Evolutionary conservation across 2,329 filamentous ascomycete species (phyloP).

Genomic region (Colletotrichum echinochloae): DNA sequence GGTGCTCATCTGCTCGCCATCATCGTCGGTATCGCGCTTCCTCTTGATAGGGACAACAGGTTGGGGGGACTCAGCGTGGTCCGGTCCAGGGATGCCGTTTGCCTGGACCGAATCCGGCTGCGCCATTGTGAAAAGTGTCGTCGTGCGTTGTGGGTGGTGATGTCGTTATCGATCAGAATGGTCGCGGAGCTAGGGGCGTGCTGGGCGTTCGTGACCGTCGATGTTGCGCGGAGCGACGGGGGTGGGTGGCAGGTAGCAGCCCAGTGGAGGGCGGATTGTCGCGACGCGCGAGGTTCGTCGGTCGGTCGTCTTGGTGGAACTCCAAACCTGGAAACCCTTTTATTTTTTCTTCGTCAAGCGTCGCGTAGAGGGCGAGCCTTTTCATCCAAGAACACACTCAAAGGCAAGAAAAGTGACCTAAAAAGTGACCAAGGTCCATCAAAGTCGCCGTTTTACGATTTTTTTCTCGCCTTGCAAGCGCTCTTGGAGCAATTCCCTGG

Average conservation of each 20-base stretch:
- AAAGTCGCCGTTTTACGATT: constrained; percentile 31
- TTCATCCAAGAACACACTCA: constrained; percentile 42
- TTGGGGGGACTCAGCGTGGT: constrained; percentile 47
- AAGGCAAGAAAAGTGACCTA: constrained; percentile 33
- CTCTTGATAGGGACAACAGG: constrained; percentile 61
- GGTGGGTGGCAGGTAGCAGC: constrained; percentile 40
- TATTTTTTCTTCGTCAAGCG: constrained; percentile 51
- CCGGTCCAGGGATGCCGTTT: constrained; percentile 57
- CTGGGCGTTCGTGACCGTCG: constrained; percentile 15
- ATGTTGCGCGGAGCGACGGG: constrained; percentile 40
- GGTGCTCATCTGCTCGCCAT: constrained; percentile 52
- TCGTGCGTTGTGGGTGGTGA: constrained; percentile 18
- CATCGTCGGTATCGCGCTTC: constrained; percentile 67
- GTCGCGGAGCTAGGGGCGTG: constrained; percentile 26
- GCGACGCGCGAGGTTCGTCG: constrained; percentile 43
- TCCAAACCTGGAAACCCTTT: constrained; percentile 48
- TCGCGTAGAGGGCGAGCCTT: constrained; percentile 51
- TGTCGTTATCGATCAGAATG: constrained; percentile 8
- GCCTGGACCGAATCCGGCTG: constrained; percentile 54
- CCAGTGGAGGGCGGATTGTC: constrained; percentile 41
- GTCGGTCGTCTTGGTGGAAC: constrained; percentile 52
- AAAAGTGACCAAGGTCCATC: constrained; percentile 39
- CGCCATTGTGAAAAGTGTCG: constrained; percentile 52
- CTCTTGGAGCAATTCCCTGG: constrained; percentile 38
- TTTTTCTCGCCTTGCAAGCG: constrained; percentile 37